Evolutionary conservation across 176 grass and related monocot genomes (phyloP).

Genomic region (Oropetium thomaeum): DNA sequence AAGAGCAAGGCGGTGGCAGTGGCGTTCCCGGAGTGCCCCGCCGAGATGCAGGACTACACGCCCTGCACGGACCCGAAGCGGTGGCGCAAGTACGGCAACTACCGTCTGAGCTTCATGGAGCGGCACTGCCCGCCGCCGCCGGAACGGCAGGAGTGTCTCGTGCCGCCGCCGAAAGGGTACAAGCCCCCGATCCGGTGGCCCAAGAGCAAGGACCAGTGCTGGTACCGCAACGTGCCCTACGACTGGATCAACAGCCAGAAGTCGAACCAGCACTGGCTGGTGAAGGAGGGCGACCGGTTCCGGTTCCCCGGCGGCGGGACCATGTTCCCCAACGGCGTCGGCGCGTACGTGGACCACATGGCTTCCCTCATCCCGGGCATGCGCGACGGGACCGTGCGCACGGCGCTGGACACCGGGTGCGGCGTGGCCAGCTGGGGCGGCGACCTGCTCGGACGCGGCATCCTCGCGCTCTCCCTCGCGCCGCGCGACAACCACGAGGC

Average conservation of each 20-base stretch:
- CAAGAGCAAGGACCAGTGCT: constrained; percentile 95
- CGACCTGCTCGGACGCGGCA: constrained; percentile 68
- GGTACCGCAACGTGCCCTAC: constrained; percentile 99
- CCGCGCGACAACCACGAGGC: constrained; percentile 97
- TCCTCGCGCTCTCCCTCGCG: constrained; percentile 80
- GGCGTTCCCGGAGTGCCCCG: constrained; percentile 69
- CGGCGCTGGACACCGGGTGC: constrained; percentile 89
- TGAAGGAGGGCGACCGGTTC: constrained; percentile 86
- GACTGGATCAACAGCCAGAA: constrained; percentile 99
- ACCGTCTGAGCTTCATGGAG: constrained; percentile 95
- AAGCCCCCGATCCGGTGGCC: constrained; percentile 93
- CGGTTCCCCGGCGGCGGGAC: constrained; percentile 90
- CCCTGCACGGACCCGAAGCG: constrained; percentile 92
- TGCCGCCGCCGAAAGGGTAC: constrained; percentile 77
- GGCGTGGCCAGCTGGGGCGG: constrained; percentile 97
- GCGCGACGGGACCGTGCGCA: constrained; percentile 79
- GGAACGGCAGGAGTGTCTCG: constrained; percentile 74
- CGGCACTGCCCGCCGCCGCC: constrained; percentile 76
- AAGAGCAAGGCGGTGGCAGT: background rate
- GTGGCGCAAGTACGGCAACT: constrained; percentile 83
- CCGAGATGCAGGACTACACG: constrained; percentile 85
- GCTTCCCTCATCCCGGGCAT: constrained; percentile 62
- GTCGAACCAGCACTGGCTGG: constrained; percentile 95
- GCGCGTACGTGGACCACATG: constrained; percentile 77
- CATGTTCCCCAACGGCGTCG: constrained; percentile 95